These are phyloP conservation scores for Candida tetrigidarum DNA, from an alignment of 1,139 yeast species.

Conservation along the genomic window DNA sequence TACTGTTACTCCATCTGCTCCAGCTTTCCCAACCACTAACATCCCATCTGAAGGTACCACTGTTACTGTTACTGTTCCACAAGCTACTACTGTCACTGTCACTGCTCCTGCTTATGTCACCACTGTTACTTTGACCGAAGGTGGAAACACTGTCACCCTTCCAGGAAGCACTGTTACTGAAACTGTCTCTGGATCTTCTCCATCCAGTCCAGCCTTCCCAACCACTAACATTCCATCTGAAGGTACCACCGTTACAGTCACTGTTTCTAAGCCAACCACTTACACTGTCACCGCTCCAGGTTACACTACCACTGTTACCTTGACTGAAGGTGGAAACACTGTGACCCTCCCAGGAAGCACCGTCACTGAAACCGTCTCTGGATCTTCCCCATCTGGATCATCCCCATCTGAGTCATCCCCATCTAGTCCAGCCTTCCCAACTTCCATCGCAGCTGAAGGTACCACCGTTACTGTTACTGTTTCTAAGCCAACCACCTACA, in stretches of 20 bases:
- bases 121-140: conserved; percentile 2
- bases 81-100: conserved; percentile 5
- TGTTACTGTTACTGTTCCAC: conserved; percentile 2
- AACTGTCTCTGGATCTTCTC: not conserved
- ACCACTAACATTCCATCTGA: not conserved
- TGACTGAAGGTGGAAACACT: conserved; percentile 5
- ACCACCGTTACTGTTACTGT: not conserved
- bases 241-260: conserved; percentile 3
- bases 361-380: not conserved
- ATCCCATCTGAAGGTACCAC: conserved; percentile 1
- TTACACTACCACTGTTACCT: conserved; percentile 1
- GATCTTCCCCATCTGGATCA: conserved; percentile 1
- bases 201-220: not conserved
- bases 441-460: not conserved
- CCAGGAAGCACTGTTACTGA: too few relatives aligned
- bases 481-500: not conserved
- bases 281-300: conserved; percentile 4
- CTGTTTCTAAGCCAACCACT: conserved; percentile 3
- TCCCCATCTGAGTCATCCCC: not conserved
- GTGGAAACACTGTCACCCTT: not conserved
- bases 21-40: not conserved
- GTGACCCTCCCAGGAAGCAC: conserved; percentile 1
- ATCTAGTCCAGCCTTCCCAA: not conserved
- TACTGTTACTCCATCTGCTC: not conserved
- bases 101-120: conserved; percentile 3